Conservation (phyloP, 176 grass and related monocot species). For the Typha latifolia region DNA sequence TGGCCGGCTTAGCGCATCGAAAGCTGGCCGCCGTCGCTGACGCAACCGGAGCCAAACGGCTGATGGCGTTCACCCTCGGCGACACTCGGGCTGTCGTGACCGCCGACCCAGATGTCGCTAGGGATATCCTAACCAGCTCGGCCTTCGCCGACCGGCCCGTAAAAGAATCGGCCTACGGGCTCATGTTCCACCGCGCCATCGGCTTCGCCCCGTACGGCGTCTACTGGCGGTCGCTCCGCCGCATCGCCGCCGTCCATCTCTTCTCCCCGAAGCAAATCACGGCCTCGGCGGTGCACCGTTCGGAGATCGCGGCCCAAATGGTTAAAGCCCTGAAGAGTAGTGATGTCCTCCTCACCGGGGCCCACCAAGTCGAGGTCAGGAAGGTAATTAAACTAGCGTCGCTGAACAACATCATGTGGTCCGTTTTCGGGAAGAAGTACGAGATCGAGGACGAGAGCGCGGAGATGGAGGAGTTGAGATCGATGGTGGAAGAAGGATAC, state of each 20-base stretch:
- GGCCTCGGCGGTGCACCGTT: slow-evolving; percentile 39
- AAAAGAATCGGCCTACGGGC: slow-evolving; percentile 80
- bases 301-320: slow-evolving; percentile 51
- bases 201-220: slow-evolving; percentile 74
- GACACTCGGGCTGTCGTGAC: slow-evolving; percentile 53
- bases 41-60: slow-evolving; percentile 3
- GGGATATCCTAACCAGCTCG: slow-evolving; percentile 52
- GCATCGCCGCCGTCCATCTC: slow-evolving; percentile 62
- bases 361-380: slow-evolving; percentile 24
- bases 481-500: slow-evolving; percentile 80
- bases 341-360: not conserved
- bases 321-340: slow-evolving; percentile 2
- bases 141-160: slow-evolving; percentile 68
- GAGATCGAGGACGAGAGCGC: slow-evolving; percentile 35
- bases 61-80: slow-evolving; percentile 83
- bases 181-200: slow-evolving; percentile 91
- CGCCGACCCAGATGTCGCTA: slow-evolving; percentile 53
- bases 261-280: slow-evolving; percentile 80
- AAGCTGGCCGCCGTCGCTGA: slow-evolving; percentile 41
- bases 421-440: slow-evolving; percentile 63
- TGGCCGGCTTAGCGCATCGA: slow-evolving; percentile 72
- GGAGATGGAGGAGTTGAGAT: slow-evolving; percentile 44
- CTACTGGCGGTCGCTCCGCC: slow-evolving; percentile 70
- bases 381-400: slow-evolving; percentile 45
- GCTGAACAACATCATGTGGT: slow-evolving; percentile 80